Base-by-base conservation (phyloP, 768 basidiomycete species). In the Suillus paluster region DNA sequence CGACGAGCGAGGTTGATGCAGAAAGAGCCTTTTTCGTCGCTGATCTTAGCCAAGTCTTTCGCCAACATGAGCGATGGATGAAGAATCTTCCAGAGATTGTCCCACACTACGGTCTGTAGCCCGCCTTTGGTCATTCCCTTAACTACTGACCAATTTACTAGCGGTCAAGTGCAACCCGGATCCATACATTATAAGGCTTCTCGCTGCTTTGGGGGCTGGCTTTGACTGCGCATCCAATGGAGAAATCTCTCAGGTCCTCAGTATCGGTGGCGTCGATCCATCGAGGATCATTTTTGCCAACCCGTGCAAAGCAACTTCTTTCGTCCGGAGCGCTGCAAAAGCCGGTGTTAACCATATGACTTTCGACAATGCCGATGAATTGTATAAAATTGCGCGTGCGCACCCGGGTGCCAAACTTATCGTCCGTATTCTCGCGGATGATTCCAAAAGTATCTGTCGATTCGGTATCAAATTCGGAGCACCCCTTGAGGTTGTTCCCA, bases 151-250 rank as follows among this genome's bases (percentile, higher is more conserved):
- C 54, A 34, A 66, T 48, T 56, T 64, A 19, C 34, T 72, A 95
- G 95, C 97, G 63, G 87, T 99, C 71, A 99, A 99, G 80, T 97
- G 95, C 79, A 99, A 99, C 80, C 97, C 97, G 23, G 97, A 99
- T 70, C 95, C 95, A 4, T 94, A 94, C 70, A 88, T 99, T 61
- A 82, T 99, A 56, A 89, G 95, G 63, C 84, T 99, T 55, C 86
- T 99, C 45, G 93, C 94, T 19, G 86, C 93, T 34, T 79, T 98
- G 54, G 97, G 97, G 30, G 81, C 92, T 2, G 95, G 95, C 17
- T 99, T 99, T 78, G 97, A 99, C 76, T 99, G 97, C 70, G 97
- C 97, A 17, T 99, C 97, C 42, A 91, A 93, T 67, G 88, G 90
- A 61, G 97, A 99, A 78, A 98, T 99, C 68, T 82, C 84, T 23